phyloP scores from a whole-genome alignment of 148 eudicot genomes.

The Rhododendron griersonianum region DNA sequence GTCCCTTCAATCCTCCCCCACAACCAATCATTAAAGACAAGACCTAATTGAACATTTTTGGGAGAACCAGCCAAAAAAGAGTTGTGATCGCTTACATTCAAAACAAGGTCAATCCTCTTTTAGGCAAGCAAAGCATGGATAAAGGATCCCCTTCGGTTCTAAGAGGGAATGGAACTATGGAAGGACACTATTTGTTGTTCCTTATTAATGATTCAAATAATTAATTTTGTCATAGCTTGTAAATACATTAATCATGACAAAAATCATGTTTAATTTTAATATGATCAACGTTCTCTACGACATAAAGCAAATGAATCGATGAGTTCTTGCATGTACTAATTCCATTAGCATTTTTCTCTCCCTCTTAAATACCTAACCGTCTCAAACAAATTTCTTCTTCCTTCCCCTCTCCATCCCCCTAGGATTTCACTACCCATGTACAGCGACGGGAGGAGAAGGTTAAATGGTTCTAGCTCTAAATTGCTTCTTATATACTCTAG shows the following conservation, averaged over 20 bases:
- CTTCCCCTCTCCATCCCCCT: no score
- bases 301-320: background rate
- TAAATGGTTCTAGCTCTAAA: background rate
- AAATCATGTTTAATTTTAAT: background rate
- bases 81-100: no score
- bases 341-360: background rate
- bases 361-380: background rate
- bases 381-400: background rate
- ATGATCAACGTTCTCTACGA: background rate
- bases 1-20: no score
- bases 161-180: background rate
- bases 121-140: no score
- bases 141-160: background rate
- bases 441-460: background rate
- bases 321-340: background rate
- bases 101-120: no score
- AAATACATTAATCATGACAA: background rate
- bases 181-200: background rate
- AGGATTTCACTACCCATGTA: background rate
- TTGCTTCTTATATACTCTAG: no score
- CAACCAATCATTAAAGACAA: no score
- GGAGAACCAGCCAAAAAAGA: no score
- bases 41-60: no score
- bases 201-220: background rate
- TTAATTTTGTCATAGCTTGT: background rate